Percentiles rank a stretch among this genome's conserved stretches.
Evolutionary conservation across 1,139 yeast genomes (phyloP).

Genomic region (Eremothecium gossypii): DNA sequence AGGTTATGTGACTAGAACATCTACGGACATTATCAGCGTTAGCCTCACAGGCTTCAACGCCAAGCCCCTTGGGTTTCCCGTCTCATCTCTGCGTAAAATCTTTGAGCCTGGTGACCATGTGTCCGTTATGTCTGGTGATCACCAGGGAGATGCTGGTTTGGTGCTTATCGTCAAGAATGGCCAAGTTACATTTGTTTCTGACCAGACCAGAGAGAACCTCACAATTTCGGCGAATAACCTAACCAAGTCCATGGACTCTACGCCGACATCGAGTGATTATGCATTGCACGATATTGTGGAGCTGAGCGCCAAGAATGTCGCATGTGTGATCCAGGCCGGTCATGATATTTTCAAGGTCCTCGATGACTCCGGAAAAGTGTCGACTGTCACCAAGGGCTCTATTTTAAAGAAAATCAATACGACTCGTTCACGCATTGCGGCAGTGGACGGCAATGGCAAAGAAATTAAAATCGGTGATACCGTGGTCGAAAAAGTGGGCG

Average conservation of each 20-base stretch:
- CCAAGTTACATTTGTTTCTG: conserved; percentile 81
- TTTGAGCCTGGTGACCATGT: conserved; percentile 93
- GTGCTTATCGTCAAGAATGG: conserved; percentile 77
- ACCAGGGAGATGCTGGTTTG: conserved; percentile 88
- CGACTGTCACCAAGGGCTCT: conserved; percentile 66
- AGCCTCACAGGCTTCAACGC: conserved; percentile 40
- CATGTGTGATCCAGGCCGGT: conserved; percentile 84
- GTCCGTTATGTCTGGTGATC: conserved; percentile 84
- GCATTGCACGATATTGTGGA: conserved; percentile 87
- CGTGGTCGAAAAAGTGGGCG: conserved; percentile 72
- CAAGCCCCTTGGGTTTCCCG: conserved; percentile 61
- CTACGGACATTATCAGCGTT: conserved; percentile 32
- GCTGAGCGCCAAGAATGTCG: conserved; percentile 76
- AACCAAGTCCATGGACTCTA: conserved; percentile 69
- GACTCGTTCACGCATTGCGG: conserved; percentile 61
- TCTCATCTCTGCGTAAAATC: conserved; percentile 70
- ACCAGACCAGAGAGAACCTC: conserved; percentile 78
- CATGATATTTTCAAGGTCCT: conserved; percentile 76
- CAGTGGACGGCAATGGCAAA: conserved; percentile 79
- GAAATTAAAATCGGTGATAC: conserved; percentile 87
- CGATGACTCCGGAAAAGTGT: conserved; percentile 71
- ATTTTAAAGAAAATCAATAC: conserved; percentile 65
- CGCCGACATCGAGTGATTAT: conserved; percentile 59
- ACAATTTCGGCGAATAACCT: conserved; percentile 87
- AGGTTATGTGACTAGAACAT: conserved; percentile 63